phyloP scores from a whole-genome alignment of 1,284 basidiomycete genomes.

The Ceratobasidium theobromae region DNA sequence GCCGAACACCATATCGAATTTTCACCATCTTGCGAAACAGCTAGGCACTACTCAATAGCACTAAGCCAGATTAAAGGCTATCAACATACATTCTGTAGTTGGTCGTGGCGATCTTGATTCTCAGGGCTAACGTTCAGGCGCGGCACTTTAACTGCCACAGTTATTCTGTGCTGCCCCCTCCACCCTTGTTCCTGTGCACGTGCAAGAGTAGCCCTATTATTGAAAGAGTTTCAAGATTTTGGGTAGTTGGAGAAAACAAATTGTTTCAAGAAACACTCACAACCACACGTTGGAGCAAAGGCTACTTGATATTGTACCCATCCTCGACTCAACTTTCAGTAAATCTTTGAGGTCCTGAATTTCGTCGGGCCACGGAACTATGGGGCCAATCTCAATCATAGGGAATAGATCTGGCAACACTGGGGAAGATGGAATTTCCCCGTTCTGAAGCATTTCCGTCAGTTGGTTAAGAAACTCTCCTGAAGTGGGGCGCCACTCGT shows the following conservation, averaged over 20 bases:
- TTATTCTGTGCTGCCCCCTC: background rate
- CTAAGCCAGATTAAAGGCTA: background rate
- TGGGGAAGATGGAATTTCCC: background rate
- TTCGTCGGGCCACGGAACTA: background rate
- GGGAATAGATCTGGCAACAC: background rate
- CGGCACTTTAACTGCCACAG: background rate
- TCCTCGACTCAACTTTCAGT: background rate
- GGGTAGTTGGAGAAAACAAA: too few relatives aligned
- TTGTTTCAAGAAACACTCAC: background rate
- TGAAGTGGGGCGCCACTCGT: background rate
- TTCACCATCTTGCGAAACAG: background rate
- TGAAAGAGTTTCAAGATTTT: too few relatives aligned
- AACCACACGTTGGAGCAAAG: constrained; percentile 1
- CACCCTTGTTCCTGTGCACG: background rate
- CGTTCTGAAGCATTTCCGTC: background rate
- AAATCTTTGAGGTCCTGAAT: background rate
- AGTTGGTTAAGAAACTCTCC: background rate
- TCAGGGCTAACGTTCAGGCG: background rate
- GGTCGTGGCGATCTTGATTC: background rate
- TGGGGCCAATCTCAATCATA: background rate
- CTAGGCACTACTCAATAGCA: background rate
- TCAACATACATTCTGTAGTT: background rate
- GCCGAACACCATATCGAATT: background rate
- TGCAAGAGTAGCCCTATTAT: background rate
- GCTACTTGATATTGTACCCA: background rate